Percentiles rank a stretch among this genome's conserved stretches.
These are phyloP conservation scores for Penicillium taxi DNA, from an alignment of 495 filamentous ascomycete genomes.

Conservation along the genomic window DNA sequence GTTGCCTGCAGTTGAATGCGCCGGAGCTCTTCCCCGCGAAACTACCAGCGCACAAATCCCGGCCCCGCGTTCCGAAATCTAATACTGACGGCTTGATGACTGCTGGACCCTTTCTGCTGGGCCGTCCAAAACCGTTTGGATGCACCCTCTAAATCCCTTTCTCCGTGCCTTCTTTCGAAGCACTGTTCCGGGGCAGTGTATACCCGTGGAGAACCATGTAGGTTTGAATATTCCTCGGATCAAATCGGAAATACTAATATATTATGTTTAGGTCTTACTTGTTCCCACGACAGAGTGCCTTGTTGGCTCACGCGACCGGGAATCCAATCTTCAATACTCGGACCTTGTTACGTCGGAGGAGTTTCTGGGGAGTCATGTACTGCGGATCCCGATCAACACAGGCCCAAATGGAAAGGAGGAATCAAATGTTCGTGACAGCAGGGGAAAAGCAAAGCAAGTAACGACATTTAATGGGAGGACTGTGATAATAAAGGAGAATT, in stretches of 20 bases:
- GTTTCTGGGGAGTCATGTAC: conserved; percentile 92
- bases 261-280: conserved; percentile 61
- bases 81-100: conserved; percentile 38
- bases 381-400: conserved; percentile 64
- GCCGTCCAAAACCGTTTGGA: conserved; percentile 60
- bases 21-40: conserved; percentile 33
- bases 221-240: conserved; percentile 17
- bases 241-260: conserved; percentile 12
- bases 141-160: conserved; percentile 99
- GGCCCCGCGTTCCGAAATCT: conserved; percentile 12
- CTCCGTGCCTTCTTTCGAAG: conserved; percentile 97
- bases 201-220: conserved; percentile 84
- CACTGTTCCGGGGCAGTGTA: conserved; percentile 85
- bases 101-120: conserved; percentile 26
- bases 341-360: conserved; percentile 85
- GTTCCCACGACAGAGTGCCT: conserved; percentile 90
- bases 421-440: conserved; percentile 74
- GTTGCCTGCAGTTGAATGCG: conserved; percentile 31
- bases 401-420: conserved; percentile 57
- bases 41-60: conserved; percentile 19
- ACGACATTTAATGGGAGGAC: conserved; percentile 88
- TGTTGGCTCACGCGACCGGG: conserved; percentile 79
- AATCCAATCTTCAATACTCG: conserved; percentile 65
- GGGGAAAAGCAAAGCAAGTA: conserved; percentile 89
- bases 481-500: conserved; percentile 88